phyloP scores from a whole-genome alignment of 495 filamentous ascomycete genomes.

The Darksidea phi region DNA sequence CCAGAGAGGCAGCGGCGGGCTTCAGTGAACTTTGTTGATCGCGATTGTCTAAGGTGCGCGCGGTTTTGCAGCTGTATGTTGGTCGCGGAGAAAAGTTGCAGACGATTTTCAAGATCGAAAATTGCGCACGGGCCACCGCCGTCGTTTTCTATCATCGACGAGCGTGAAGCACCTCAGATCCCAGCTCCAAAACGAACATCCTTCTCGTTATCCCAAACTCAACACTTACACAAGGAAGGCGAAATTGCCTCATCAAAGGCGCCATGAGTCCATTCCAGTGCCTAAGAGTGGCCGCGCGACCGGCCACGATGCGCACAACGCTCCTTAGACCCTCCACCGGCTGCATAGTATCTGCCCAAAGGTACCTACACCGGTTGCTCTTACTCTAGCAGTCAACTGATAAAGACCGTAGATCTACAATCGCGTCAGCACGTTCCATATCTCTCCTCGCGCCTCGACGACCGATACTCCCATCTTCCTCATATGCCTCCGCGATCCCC shows the following conservation, averaged over 20 bases:
- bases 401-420: background rate
- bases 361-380: constrained; percentile 6
- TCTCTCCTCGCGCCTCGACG: constrained; percentile 44
- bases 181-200: background rate
- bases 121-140: constrained; percentile 27
- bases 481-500: constrained; percentile 17
- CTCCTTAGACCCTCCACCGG: constrained; percentile 12
- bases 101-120: constrained; percentile 15
- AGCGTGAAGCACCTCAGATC: background rate
- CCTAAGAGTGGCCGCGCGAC: constrained; percentile 24
- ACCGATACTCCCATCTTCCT: constrained; percentile 38
- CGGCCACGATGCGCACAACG: background rate
- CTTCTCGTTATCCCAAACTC: background rate
- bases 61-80: background rate
- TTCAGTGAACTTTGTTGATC: no score
- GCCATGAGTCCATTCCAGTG: constrained; percentile 39
- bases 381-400: no score
- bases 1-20: background rate
- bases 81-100: background rate
- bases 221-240: background rate
- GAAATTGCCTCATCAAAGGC: background rate
- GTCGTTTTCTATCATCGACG: background rate
- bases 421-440: constrained; percentile 35
- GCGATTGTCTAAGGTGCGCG: no score
- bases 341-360: constrained; percentile 8